phyloP scores from a whole-genome alignment of 352 stramenopile genomes.

The Pythium coloratum region DNA sequence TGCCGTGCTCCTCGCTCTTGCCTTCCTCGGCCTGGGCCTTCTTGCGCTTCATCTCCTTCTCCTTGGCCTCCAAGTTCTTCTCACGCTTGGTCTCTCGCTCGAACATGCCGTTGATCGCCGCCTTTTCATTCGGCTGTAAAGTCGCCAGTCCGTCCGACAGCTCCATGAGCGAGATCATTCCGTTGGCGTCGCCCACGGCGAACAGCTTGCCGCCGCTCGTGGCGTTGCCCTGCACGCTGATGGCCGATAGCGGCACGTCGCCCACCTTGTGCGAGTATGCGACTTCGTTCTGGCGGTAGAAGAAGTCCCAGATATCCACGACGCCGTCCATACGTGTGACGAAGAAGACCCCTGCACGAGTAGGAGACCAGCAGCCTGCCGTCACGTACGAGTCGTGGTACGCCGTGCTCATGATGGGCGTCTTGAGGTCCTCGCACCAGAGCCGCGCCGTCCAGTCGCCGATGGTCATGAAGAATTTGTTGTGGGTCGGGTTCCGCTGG shows the following conservation, averaged over 20 bases:
- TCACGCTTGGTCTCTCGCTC: slow-evolving; percentile 96
- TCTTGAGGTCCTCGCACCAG: slow-evolving; percentile 97
- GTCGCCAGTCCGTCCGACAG: slow-evolving; percentile 92
- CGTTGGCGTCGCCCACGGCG: slow-evolving; percentile 94
- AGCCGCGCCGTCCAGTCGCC: slow-evolving; percentile 96
- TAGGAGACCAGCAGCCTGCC: slow-evolving; percentile 95
- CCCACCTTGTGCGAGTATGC: slow-evolving; percentile 97
- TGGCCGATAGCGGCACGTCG: slow-evolving; percentile 88
- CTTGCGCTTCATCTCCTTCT: slow-evolving; percentile 87
- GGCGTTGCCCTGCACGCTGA: slow-evolving; percentile 92
- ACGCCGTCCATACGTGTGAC: slow-evolving; percentile 96
- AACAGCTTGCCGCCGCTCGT: slow-evolving; percentile 91
- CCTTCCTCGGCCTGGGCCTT: slow-evolving; percentile 84
- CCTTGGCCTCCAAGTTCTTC: slow-evolving; percentile 92
- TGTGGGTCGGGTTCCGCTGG: slow-evolving; percentile 96
- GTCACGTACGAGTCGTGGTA: slow-evolving; percentile 97
- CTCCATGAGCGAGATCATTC: slow-evolving; percentile 96
- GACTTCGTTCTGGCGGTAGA: slow-evolving; percentile 96
- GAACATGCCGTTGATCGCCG: slow-evolving; percentile 95
- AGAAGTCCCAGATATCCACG: slow-evolving; percentile 98
- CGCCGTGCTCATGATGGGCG: slow-evolving; percentile 96
- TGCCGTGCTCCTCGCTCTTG: slow-evolving; percentile 60
- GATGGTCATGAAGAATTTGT: slow-evolving; percentile 98
- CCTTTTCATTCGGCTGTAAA: slow-evolving; percentile 93
- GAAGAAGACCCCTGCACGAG: slow-evolving; percentile 96